Conservation (phyloP, 371 early-diverging fungal genomes). For the Mucor racemosus region DNA sequence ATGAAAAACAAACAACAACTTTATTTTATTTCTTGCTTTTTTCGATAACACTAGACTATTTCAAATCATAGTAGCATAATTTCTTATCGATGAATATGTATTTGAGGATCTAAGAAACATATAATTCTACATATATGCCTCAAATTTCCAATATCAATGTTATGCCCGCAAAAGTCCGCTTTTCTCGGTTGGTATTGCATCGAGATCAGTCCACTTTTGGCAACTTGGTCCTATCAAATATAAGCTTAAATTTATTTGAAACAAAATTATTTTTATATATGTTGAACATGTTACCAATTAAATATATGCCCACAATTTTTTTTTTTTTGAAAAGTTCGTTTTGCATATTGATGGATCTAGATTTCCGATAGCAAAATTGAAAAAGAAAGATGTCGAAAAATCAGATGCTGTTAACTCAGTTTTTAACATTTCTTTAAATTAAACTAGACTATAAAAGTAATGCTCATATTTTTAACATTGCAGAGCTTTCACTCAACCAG, state of each 20-base stretch:
- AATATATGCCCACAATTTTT: not conserved
- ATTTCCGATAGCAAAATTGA: not conserved
- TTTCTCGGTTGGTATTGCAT: not conserved
- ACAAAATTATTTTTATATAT: not conserved
- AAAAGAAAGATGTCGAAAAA: not conserved
- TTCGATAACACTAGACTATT: conserved; percentile 1
- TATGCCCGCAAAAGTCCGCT: not conserved
- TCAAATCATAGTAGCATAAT: not conserved
- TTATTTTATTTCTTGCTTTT: not conserved
- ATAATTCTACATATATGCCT: too few relatives aligned
- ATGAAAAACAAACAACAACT: not conserved
- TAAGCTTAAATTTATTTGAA: conserved; percentile 1
- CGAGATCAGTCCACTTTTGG: conserved; percentile 6
- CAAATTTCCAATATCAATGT: not conserved
- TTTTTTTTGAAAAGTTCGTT: too few relatives aligned
- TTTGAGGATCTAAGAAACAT: not conserved
- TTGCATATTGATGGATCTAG: not conserved
- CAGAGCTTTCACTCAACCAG: not conserved
- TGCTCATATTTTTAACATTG: not conserved
- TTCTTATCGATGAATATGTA: not conserved
- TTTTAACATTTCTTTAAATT: not conserved
- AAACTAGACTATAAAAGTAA: not conserved
- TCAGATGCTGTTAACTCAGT: too few relatives aligned
- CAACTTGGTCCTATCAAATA: not conserved
- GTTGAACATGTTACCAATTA: not conserved